Evolutionary conservation across 495 filamentous ascomycete species (phyloP), one percentile per base, ranked within the genome.

Genomic region (Xylaria palmicola): DNA sequence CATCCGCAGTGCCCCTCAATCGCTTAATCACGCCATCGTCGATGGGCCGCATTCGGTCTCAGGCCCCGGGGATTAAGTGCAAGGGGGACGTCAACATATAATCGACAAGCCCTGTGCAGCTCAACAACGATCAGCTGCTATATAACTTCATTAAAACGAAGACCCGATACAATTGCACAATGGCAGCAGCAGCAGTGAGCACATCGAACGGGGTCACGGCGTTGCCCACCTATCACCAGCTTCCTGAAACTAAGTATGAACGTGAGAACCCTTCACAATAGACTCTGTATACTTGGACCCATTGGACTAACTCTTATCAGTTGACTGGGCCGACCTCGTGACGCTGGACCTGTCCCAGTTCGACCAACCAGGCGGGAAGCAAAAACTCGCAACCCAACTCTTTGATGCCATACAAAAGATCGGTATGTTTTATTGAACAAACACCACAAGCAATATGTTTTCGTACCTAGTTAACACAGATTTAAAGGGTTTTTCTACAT

Each of bases 301-400:
- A 40, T 17, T 15, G 13, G 8, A 22, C 20, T 50, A 41, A 49
- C 22, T 24, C 1, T 13, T 41, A 60, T 56, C 26, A 81, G 74
- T 84, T 48, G 74, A 78, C 50, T 85, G 82, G 83, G 82, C 84
- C 12, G 83, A 87, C 29, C 75, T 87, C 4, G 73, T 79, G 22
- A 85, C 80, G 3, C 71, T 87, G 12, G 83, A 87, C 57, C 75
- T 87, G 1, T 75, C 75, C 22, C 72, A 74, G n/a, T 85, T 81
- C 64, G 77, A 81, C 29, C 65, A 79, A 37, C 79, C 79, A 0
- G 83, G 78, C 24, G 83, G 82, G 6, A 85, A 85, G 65, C 67
- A 85, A 60, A 66, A 75, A 20, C 75, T 87, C 6, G 83, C 83
- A 0, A 71, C 78, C 34, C 81, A 84, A 58, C 73, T 87, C 3